A percentile compares a stretch with the other conserved stretches of the same genome.
These are phyloP conservation scores for Talaromyces atroroseus DNA, from an alignment of 2,329 filamentous ascomycete genomes.

Conservation along the genomic window DNA sequence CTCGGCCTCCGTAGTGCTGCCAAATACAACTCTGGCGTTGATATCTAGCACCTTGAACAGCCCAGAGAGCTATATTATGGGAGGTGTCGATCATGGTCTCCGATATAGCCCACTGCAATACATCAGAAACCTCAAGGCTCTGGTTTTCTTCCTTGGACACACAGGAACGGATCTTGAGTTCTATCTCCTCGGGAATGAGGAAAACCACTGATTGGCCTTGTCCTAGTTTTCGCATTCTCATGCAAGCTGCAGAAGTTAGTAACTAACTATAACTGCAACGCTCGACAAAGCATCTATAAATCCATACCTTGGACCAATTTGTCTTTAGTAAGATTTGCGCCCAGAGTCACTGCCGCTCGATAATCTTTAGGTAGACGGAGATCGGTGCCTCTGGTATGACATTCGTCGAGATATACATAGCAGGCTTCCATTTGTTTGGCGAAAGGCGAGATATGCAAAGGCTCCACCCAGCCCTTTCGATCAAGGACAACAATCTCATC, in stretches of 20 bases:
- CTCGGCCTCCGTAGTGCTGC: conserved; percentile 3
- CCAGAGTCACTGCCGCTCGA: conserved; percentile 52
- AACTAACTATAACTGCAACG: no score
- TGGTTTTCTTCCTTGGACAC: conserved; percentile 6
- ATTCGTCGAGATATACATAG: conserved; percentile 57
- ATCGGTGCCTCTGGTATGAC: conserved; percentile 58
- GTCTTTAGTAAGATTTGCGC: conserved; percentile 55
- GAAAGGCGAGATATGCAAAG: conserved; percentile 40
- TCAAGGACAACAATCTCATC: background rate
- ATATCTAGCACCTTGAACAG: conserved; percentile 52
- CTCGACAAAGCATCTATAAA: background rate
- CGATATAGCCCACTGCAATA: conserved; percentile 55
- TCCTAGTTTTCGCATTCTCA: conserved; percentile 66
- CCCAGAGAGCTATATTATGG: conserved; percentile 55
- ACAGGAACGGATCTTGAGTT: conserved; percentile 43
- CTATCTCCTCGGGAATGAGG: conserved; percentile 55
- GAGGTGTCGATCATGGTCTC: conserved; percentile 51
- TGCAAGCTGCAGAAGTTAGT: conserved; percentile 46
- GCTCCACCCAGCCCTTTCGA: background rate
- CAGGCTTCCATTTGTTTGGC: conserved; percentile 49
- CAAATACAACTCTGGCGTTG: conserved; percentile 30
- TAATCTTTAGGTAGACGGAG: conserved; percentile 49
- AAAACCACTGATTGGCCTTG: conserved; percentile 62
- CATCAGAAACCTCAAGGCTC: conserved; percentile 48
- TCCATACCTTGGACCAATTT: conserved; percentile 53